These are phyloP conservation scores for Saturnispora besseyi DNA, from an alignment of 805 yeast genomes.

Conservation along the genomic window DNA sequence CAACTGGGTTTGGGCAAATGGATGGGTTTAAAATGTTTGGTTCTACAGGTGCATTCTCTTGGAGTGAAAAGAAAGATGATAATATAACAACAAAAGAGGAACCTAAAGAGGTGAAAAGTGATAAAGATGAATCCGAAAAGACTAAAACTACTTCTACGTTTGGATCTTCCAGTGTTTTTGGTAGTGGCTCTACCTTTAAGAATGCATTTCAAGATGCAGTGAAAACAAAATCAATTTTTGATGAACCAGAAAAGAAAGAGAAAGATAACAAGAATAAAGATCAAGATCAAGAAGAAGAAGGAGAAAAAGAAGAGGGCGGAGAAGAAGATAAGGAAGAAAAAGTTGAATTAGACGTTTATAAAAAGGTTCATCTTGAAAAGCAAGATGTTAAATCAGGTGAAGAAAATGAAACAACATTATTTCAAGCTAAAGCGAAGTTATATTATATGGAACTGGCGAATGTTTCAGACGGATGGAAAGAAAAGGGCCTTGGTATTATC, in stretches of 20 bases:
- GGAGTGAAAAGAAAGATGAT: constrained; percentile 4
- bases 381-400: constrained; percentile 76
- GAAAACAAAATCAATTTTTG: constrained; percentile 50
- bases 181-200: constrained; percentile 37
- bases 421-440: constrained; percentile 65
- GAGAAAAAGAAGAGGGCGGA: constrained; percentile 13
- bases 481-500: constrained; percentile 83
- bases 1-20: constrained; percentile 40
- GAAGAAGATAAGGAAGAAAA: constrained; percentile 19
- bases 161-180: constrained; percentile 25
- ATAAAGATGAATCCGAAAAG: neutral
- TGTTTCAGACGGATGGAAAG: constrained; percentile 83
- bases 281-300: constrained; percentile 7
- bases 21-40: constrained; percentile 30
- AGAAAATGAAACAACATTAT: constrained; percentile 68
- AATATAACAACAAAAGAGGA: neutral
- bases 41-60: constrained; percentile 30
- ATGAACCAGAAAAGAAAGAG: constrained; percentile 19
- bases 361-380: constrained; percentile 52
- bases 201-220: constrained; percentile 49
- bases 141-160: neutral
- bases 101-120: neutral
- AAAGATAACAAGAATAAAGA: constrained; percentile 1
- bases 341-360: constrained; percentile 29
- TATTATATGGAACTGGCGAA: constrained; percentile 64